These are phyloP conservation scores for Acidiella bohemica DNA, from an alignment of 495 filamentous ascomycete genomes.

Conservation along the genomic window DNA sequence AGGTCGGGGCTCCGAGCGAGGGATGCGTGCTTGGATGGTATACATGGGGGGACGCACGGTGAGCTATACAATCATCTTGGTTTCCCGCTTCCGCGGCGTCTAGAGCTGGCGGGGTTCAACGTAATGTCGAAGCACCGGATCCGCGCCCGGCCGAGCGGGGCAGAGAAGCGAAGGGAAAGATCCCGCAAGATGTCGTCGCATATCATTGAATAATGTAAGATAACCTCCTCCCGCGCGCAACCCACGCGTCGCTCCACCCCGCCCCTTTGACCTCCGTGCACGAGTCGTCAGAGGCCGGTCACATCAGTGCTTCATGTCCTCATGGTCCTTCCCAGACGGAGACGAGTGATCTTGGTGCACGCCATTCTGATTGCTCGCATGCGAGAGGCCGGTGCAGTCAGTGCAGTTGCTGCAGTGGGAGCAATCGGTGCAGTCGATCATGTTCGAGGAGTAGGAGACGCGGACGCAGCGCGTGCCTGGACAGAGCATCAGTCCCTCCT, in stretches of 20 bases:
- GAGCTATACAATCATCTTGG: too few relatives aligned
- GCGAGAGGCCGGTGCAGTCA: slow-evolving; percentile 8
- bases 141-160: too few relatives aligned
- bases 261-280: not conserved
- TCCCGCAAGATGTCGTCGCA: too few relatives aligned
- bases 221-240: not conserved
- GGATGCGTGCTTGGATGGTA: too few relatives aligned
- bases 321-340: not conserved
- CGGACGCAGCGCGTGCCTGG: slow-evolving; percentile 8
- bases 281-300: not conserved
- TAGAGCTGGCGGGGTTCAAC: too few relatives aligned
- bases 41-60: too few relatives aligned
- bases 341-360: slow-evolving; percentile 5
- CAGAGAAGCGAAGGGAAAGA: too few relatives aligned
- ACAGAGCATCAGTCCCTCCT: not conserved
- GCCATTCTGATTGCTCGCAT: slow-evolving; percentile 7
- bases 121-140: too few relatives aligned
- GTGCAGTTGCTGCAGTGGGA: slow-evolving; percentile 6
- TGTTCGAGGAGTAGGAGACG: slow-evolving; percentile 6
- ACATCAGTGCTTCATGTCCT: not conserved
- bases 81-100: too few relatives aligned
- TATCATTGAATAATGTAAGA: too few relatives aligned
- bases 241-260: not conserved
- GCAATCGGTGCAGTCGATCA: slow-evolving; percentile 9
- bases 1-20: too few relatives aligned